Evolutionary conservation across 2,329 filamentous ascomycete genomes (phyloP).

Genomic region (Paecilomyces dactylethromorphus): DNA sequence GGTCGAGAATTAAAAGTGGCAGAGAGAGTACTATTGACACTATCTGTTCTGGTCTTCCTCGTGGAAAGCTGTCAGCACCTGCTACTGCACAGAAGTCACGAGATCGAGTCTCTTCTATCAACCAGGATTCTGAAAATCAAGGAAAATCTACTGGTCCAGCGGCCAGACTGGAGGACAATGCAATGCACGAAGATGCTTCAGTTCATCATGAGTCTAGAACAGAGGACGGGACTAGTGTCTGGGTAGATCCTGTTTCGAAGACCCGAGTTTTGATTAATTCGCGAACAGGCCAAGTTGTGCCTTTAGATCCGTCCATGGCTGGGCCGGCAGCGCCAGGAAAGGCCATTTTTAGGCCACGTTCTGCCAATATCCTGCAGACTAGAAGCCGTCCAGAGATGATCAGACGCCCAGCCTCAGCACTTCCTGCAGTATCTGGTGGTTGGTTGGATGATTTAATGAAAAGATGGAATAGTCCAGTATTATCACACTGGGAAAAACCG

Average conservation of each 20-base stretch:
- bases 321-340: constrained; percentile 10
- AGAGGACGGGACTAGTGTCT: constrained; percentile 33
- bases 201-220: constrained; percentile 4
- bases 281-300: constrained; percentile 26
- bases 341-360: constrained; percentile 10
- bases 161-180: not conserved
- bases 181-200: not conserved
- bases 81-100: not conserved
- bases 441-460: constrained; percentile 59
- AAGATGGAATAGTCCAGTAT: constrained; percentile 71
- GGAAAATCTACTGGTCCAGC: not conserved
- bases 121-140: not conserved
- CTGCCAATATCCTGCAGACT: constrained; percentile 9
- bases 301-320: constrained; percentile 6
- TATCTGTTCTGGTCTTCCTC: constrained; percentile 9
- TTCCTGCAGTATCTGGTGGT: constrained; percentile 11
- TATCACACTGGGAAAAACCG: constrained; percentile 45
- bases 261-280: constrained; percentile 24
- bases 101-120: not conserved
- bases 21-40: constrained; percentile 13
- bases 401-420: constrained; percentile 13
- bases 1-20: constrained; percentile 37
- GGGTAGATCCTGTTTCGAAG: constrained; percentile 56
- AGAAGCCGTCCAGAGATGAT: constrained; percentile 1
- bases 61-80: not conserved